Percentiles rank a stretch among this genome's conserved stretches.
These are phyloP conservation scores for Trypanosomatidae sp. DNA, from an alignment of 208 protist species.

Conservation along the genomic window DNA sequence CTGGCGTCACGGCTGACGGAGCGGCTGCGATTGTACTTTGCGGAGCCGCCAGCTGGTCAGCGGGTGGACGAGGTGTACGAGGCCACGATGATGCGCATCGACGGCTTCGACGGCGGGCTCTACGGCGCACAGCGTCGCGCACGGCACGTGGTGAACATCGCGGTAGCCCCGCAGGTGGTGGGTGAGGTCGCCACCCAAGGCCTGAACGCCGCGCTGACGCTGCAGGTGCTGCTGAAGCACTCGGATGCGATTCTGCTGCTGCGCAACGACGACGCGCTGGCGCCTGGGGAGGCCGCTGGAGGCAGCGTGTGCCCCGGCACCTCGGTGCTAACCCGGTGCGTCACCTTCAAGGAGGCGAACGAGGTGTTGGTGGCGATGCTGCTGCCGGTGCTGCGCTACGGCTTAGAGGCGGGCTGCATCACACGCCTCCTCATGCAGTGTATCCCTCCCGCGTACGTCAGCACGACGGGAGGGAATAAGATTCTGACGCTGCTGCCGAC, in stretches of 20 bases:
- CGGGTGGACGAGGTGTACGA: conserved; percentile 52
- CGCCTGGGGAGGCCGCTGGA: conserved; percentile 23
- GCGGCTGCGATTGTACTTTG: conserved; percentile 85
- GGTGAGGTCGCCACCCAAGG: conserved; percentile 82
- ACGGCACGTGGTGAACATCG: conserved; percentile 62
- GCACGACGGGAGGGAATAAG: conserved; percentile 43
- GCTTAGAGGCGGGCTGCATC: conserved; percentile 28
- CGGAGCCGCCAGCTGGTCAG: conserved; percentile 37
- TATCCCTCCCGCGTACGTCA: conserved; percentile 21
- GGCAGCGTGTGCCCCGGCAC: conserved; percentile 28
- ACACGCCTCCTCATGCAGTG: conserved; percentile 44
- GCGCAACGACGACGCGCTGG: conserved; percentile 79
- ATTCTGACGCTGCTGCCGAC: conserved; percentile 73
- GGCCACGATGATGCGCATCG: conserved; percentile 43
- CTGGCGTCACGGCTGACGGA: conserved; percentile 69
- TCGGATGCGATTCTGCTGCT: conserved; percentile 71
- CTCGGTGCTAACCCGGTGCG: conserved; percentile 44
- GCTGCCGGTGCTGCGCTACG: conserved; percentile 72
- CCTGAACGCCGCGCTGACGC: conserved; percentile 74
- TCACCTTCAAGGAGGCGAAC: conserved; percentile 83
- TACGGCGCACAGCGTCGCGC: conserved; percentile 71
- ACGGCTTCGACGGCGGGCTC: conserved; percentile 74
- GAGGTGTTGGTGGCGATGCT: conserved; percentile 78
- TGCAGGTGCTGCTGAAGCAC: conserved; percentile 58
- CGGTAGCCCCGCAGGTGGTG: conserved; percentile 62